A percentile compares a stretch with the other conserved stretches of the same genome.
Evolutionary conservation across 2,329 filamentous ascomycete species (phyloP).

Genomic region (Ilyonectria robusta): DNA sequence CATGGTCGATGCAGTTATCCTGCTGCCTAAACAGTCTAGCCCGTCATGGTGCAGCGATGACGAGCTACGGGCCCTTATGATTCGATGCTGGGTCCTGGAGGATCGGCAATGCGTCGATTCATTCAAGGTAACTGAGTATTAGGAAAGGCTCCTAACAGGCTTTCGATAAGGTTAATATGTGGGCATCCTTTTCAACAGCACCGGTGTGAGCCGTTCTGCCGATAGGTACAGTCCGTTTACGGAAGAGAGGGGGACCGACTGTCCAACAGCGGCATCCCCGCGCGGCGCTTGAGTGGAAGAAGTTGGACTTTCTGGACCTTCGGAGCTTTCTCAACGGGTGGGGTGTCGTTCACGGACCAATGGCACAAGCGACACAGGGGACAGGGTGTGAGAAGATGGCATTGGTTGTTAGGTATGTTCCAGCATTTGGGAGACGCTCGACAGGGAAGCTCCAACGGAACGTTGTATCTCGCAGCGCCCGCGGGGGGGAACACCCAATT

Average conservation of each 20-base stretch:
- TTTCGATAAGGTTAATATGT: constrained; percentile 10
- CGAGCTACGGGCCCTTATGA: not conserved
- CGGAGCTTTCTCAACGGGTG: not conserved
- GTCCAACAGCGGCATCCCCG: not conserved
- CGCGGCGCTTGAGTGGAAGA: not conserved
- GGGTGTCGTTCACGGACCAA: not conserved
- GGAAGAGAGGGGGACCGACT: not conserved
- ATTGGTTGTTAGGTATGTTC: not conserved
- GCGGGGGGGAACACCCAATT: not conserved
- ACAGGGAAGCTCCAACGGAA: not conserved
- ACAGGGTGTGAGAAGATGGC: not conserved
- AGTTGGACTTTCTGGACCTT: not conserved
- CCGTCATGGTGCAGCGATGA: constrained; percentile 2
- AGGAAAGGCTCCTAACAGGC: not conserved
- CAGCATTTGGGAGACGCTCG: not conserved
- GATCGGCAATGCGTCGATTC: not conserved
- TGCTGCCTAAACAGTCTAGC: constrained; percentile 22
- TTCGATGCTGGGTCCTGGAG: not conserved
- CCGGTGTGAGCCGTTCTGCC: not conserved
- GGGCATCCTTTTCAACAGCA: not conserved
- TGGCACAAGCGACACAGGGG: not conserved
- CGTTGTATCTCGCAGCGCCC: constrained; percentile 3
- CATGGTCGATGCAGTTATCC: constrained; percentile 15
- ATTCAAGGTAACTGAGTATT: not conserved
- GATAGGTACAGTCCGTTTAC: not conserved